phyloP scores from a whole-genome alignment of 495 filamentous ascomycete genomes.

The Penicillium desertorum region DNA sequence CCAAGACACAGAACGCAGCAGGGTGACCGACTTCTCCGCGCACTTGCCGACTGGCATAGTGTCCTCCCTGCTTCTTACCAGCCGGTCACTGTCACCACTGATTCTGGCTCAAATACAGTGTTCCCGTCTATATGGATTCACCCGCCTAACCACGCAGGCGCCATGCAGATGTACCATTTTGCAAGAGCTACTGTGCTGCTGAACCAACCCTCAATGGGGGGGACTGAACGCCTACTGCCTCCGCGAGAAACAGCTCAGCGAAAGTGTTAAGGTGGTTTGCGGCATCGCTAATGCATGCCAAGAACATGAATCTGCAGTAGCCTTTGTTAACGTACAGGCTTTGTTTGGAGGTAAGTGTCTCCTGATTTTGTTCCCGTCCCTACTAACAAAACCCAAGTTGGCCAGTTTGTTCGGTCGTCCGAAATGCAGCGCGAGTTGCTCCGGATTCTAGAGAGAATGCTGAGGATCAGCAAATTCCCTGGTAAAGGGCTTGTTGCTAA shows the following conservation, averaged over 20 bases:
- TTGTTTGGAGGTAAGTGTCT: too few relatives aligned
- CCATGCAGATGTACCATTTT: conserved; percentile 32
- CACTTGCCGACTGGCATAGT: conserved; percentile 33
- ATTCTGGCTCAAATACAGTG: conserved; percentile 3
- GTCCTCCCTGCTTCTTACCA: conserved; percentile 23
- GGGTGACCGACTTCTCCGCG: conserved; percentile 18
- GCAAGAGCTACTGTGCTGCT: conserved; percentile 30
- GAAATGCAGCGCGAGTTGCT: too few relatives aligned
- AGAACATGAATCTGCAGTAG: too few relatives aligned
- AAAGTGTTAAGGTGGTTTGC: conserved; percentile 17
- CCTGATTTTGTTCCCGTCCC: too few relatives aligned
- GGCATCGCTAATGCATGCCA: conserved; percentile 10
- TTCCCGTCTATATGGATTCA: conserved; percentile 37
- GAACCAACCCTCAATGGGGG: conserved; percentile 31
- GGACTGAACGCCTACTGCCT: conserved; percentile 25
- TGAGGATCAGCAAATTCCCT: too few relatives aligned
- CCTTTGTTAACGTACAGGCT: too few relatives aligned
- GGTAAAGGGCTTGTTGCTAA: too few relatives aligned
- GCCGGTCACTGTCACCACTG: too few relatives aligned
- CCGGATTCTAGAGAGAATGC: too few relatives aligned
- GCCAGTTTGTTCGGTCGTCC: too few relatives aligned
- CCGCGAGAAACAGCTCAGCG: conserved; percentile 10
- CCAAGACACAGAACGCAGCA: conserved; percentile 20
- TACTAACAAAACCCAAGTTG: too few relatives aligned
- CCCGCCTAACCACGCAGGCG: conserved; percentile 28